phyloP scores from a whole-genome alignment of 306 rosid species.

The Gastrolobium bilobum region DNA sequence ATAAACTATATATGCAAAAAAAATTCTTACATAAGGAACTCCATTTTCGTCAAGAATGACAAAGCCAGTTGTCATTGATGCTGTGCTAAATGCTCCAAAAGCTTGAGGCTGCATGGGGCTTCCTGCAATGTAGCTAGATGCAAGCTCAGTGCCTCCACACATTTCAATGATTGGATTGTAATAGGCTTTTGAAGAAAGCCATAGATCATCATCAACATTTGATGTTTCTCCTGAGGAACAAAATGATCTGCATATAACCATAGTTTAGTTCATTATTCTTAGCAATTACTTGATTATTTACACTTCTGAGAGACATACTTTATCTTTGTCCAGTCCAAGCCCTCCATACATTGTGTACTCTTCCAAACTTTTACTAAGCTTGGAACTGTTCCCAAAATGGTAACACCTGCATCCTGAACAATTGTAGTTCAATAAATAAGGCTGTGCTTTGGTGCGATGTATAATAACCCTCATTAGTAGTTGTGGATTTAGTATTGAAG shows the following conservation, averaged over 20 bases:
- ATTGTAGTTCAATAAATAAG: constrained; percentile 23
- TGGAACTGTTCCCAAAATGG: constrained; percentile 91
- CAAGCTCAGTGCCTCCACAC: constrained; percentile 91
- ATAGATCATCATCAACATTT: constrained; percentile 86
- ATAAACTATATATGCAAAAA: constrained; percentile 7
- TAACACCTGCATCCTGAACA: constrained; percentile 89
- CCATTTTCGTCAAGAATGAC: constrained; percentile 80
- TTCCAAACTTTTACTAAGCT: constrained; percentile 93
- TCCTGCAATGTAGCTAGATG: constrained; percentile 71
- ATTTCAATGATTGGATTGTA: constrained; percentile 74
- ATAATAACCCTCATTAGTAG: too few relatives aligned
- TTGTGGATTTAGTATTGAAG: too few relatives aligned
- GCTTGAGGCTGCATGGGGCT: constrained; percentile 85
- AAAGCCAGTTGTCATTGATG: constrained; percentile 76
- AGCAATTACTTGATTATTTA: constrained; percentile 14
- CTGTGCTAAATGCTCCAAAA: constrained; percentile 82
- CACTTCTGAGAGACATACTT: constrained; percentile 57
- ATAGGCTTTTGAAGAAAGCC: constrained; percentile 86
- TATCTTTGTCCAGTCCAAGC: constrained; percentile 91
- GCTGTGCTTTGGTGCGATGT: constrained; percentile 14
- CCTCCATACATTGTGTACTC: constrained; percentile 79
- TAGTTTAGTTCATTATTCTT: constrained; percentile 42
- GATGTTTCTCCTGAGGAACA: constrained; percentile 81
- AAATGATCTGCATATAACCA: constrained; percentile 62
- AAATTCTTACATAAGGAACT: constrained; percentile 64